These are phyloP conservation scores for Aegilops tauschii DNA, from an alignment of 176 grass and related monocot genomes.

Conservation along the genomic window DNA sequence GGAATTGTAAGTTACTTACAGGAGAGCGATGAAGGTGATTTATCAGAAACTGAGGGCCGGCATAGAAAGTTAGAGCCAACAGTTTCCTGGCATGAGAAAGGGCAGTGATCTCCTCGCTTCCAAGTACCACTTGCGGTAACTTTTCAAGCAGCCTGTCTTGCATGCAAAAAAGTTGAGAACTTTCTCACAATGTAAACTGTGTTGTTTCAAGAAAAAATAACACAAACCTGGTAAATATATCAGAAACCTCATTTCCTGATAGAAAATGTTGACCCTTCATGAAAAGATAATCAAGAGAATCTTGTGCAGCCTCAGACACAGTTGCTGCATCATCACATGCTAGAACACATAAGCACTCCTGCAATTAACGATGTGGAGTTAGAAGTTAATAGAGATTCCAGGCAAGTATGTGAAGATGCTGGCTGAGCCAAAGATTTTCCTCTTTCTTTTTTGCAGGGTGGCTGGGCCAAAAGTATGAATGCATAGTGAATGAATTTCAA, in stretches of 20 bases:
- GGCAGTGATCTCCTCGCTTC: slow-evolving; percentile 70
- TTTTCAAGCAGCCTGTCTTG: slow-evolving; percentile 66
- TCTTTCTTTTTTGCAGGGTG: background rate
- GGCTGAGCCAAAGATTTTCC: background rate
- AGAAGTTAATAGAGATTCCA: slow-evolving; percentile 30
- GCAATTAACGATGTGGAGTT: slow-evolving; percentile 42
- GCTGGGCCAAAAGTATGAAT: background rate
- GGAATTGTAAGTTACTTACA: slow-evolving; percentile 44
- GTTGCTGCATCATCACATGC: slow-evolving; percentile 57
- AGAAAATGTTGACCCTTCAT: slow-evolving; percentile 50
- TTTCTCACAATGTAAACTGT: slow-evolving; percentile 30
- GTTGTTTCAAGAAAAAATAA: slow-evolving; percentile 29
- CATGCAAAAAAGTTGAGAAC: slow-evolving; percentile 44
- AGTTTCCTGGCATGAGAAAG: slow-evolving; percentile 84
- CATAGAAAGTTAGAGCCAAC: slow-evolving; percentile 78
- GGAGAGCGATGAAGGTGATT: slow-evolving; percentile 79
- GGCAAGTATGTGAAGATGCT: background rate
- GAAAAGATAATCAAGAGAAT: slow-evolving; percentile 71
- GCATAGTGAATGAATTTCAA: slow-evolving; percentile 12
- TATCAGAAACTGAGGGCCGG: slow-evolving; percentile 75
- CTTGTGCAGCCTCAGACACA: slow-evolving; percentile 77
- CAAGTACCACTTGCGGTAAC: slow-evolving; percentile 73
- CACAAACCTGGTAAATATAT: slow-evolving; percentile 79
- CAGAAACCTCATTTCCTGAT: slow-evolving; percentile 74
- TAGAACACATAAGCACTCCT: slow-evolving; percentile 90